A percentile compares a stretch with the other conserved stretches of the same genome.
Conservation (phyloP, 2,329 filamentous ascomycete species). For the Arthrobotrys pseudoclavata region DNA sequence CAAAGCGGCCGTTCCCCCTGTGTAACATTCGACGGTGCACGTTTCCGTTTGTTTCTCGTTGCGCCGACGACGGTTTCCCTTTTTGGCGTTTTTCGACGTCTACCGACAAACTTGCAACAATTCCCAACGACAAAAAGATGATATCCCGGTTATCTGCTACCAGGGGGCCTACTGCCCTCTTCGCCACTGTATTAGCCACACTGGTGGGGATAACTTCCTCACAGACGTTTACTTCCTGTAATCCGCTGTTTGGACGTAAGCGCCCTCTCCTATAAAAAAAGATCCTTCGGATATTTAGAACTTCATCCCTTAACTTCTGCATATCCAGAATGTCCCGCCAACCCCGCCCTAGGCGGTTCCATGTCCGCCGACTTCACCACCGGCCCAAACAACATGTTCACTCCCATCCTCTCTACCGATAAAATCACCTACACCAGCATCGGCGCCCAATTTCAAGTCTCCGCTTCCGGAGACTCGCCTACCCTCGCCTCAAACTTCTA, state of each 20-base stretch:
- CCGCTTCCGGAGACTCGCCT: constrained; percentile 83
- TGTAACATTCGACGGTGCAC: constrained; percentile 32
- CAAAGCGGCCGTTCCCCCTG: constrained; percentile 19
- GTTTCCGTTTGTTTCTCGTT: not conserved
- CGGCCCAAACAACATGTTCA: constrained; percentile 83
- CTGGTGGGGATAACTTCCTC: constrained; percentile 65
- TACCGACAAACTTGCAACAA: not conserved
- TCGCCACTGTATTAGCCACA: constrained; percentile 38
- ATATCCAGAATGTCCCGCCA: constrained; percentile 74
- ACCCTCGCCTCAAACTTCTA: constrained; percentile 92
- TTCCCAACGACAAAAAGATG: constrained; percentile 24
- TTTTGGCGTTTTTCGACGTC: constrained; percentile 29
- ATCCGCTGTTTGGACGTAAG: constrained; percentile 69
- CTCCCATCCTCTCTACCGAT: constrained; percentile 69
- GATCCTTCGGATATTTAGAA: constrained; percentile 60
- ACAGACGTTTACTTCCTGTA: constrained; percentile 73
- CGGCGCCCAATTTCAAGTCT: constrained; percentile 85
- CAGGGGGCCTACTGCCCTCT: not conserved
- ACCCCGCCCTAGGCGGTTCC: constrained; percentile 86
- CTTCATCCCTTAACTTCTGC: constrained; percentile 24
- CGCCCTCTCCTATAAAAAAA: constrained; percentile 22
- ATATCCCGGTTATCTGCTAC: constrained; percentile 29
- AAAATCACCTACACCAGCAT: constrained; percentile 79
- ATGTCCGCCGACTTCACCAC: constrained; percentile 86
- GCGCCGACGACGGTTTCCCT: constrained; percentile 26